A percentile compares a stretch with the other conserved stretches of the same genome.
Evolutionary conservation across 2,329 filamentous ascomycete species (phyloP).

Genomic region (Blastomyces emzantsi): DNA sequence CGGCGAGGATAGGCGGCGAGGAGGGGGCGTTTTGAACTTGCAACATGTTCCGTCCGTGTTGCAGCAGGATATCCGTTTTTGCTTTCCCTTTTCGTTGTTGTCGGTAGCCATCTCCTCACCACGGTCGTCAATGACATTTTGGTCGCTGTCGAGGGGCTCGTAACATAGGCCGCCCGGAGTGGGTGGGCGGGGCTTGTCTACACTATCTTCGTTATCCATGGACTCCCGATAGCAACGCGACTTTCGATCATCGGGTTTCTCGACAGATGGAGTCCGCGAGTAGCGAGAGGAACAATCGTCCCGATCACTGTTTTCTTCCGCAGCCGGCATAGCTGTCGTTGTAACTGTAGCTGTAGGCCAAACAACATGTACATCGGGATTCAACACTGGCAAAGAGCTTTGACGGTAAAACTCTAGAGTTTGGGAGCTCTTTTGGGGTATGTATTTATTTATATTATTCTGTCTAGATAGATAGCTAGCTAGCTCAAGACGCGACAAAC

Average conservation of each 20-base stretch:
- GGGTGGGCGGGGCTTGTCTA: not conserved
- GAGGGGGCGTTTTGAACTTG: not conserved
- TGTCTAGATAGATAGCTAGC: not conserved
- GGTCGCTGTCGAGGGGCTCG: not conserved
- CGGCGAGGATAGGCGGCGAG: not conserved
- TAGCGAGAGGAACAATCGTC: slow-evolving; percentile 2
- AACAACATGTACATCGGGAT: not conserved
- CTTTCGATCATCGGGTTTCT: not conserved
- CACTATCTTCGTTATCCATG: not conserved
- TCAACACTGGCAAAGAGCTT: not conserved
- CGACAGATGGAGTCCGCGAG: not conserved
- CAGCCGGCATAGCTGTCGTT: not conserved
- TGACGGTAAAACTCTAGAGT: not conserved
- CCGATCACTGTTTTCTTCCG: not conserved
- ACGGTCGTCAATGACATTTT: not conserved
- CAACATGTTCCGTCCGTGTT: not conserved
- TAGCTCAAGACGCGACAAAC: too few species aligned
- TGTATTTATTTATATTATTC: not conserved
- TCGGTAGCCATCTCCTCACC: not conserved
- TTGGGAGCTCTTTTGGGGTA: too few species aligned
- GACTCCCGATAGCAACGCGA: not conserved
- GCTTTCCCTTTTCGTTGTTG: not conserved
- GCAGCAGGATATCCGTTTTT: not conserved
- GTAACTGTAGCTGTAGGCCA: not conserved
- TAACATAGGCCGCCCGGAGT: not conserved